Base-by-base conservation (phyloP, 1,284 basidiomycete genomes). In the Austropuccinia psidii region DNA sequence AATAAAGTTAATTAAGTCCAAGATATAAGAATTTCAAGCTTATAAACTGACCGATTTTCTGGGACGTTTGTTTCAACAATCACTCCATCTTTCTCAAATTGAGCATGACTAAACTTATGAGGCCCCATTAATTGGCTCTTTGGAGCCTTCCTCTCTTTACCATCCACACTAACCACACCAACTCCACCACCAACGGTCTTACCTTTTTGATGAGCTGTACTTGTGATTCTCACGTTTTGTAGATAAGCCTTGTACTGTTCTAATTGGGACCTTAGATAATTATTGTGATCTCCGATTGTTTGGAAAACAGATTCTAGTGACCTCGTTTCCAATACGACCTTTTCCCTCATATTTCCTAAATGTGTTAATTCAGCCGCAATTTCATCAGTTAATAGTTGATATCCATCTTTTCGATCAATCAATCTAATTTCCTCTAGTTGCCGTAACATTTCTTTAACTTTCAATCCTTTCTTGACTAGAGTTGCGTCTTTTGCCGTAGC, bases 211-310 rank as follows among this genome's bases (percentile, higher is more conserved):
- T 82, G 82, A 29, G 78, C 80, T 7, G 80, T 80, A 61, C 79
- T 81, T 17, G 91, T 95, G 78, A 95, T 84, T 37, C 96, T 87
- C 31, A 98, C 95, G 80, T 99, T 99, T 83, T 95, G 92, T 21
- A 99, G 85, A 81, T 99, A 99, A 43, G 93, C 93, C 84, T 98
- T 98, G 86, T 99, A 98, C 83, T 98, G 94, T 82, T 98, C 96
- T 76, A 99, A 86, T 83, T 99, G 96, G 31, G 88, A 88, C 54
- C 94, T 86, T 80, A 99, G 85, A 82, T 98, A 98, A 82, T 91
- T 92, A 84, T 99, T 98, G 84, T 98, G 96, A 81, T 98, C 95
- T 82, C 93, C 90, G 77, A 98, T 98, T 29, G 96, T 98, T 86
- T 96, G 95, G 87, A 93, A 98, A 33, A 99, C 96, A 4, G 90